A percentile compares a stretch with the other conserved stretches of the same genome.
Conservation (phyloP, 2,329 filamentous ascomycete genomes). For the Aureobasidium mangrovei region DNA sequence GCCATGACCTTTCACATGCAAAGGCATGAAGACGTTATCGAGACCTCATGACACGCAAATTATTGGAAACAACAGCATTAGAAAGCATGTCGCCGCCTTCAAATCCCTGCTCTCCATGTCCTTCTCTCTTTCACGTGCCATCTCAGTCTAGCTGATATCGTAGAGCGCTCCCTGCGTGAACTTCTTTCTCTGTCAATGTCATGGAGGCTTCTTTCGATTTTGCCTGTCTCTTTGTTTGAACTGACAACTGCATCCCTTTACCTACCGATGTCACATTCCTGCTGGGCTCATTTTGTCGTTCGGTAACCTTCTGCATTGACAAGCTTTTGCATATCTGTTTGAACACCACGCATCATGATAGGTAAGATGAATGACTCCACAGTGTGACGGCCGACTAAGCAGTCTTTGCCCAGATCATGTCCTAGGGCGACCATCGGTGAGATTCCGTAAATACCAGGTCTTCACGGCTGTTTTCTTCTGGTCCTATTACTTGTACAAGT, state of each 20-base stretch:
- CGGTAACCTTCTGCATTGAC: background rate
- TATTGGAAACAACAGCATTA: background rate
- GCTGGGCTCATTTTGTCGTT: background rate
- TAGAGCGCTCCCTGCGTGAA: background rate
- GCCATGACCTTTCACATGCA: slow-evolving; percentile 7
- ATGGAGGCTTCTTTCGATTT: background rate
- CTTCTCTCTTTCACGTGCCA: slow-evolving; percentile 4
- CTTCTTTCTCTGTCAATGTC: background rate
- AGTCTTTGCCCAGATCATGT: slow-evolving; percentile 60
- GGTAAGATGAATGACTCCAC: background rate
- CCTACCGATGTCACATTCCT: background rate
- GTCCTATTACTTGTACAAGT: slow-evolving; percentile 75
- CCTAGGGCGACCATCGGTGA: slow-evolving; percentile 78
- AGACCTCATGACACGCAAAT: slow-evolving; percentile 7
- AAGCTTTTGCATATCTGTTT: background rate
- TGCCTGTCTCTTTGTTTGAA: background rate
- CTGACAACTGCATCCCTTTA: background rate
- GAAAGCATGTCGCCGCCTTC: background rate
- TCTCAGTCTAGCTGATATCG: background rate
- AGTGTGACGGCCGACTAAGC: background rate
- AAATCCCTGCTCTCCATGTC: background rate
- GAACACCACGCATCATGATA: slow-evolving; percentile 6
- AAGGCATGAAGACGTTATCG: background rate
- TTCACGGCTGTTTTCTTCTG: slow-evolving; percentile 86
- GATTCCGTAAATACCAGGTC: slow-evolving; percentile 88